Conservation (phyloP, 371 early-diverging fungal genomes). For the Lichtheimia hyalospora region DNA sequence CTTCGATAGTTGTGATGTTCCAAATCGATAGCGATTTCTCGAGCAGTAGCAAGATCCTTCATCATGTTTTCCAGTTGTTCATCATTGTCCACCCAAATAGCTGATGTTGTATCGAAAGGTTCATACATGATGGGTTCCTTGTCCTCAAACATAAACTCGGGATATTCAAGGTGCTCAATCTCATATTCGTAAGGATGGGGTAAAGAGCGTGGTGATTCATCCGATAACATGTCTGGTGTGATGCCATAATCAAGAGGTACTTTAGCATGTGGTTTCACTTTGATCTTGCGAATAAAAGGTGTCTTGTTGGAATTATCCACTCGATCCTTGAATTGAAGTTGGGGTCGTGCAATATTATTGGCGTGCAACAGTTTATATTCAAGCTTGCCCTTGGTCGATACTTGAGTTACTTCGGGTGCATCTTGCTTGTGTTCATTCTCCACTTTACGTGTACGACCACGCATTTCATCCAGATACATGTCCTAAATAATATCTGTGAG, state of each 20-base stretch:
- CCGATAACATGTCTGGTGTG: constrained; percentile 7
- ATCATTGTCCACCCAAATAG: constrained; percentile 73
- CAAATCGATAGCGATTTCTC: constrained; percentile 92
- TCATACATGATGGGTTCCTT: constrained; percentile 57
- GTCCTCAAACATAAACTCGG: constrained; percentile 65
- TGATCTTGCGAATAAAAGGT: constrained; percentile 81
- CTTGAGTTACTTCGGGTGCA: constrained; percentile 58
- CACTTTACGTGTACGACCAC: constrained; percentile 37
- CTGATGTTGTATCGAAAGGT: constrained; percentile 62
- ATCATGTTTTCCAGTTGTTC: constrained; percentile 66
- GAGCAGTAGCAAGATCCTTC: constrained; percentile 52
- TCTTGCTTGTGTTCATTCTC: constrained; percentile 41
- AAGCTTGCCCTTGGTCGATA: constrained; percentile 41
- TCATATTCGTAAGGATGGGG: constrained; percentile 95
- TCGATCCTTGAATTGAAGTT: constrained; percentile 80
- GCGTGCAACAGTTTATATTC: constrained; percentile 72
- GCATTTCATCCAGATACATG: constrained; percentile 56
- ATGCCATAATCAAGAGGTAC: constrained; percentile 70
- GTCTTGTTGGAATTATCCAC: constrained; percentile 79
- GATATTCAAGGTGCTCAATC: constrained; percentile 78
- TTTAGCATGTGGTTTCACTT: constrained; percentile 77
- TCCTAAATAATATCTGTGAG: constrained; percentile 34
- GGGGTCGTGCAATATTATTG: constrained; percentile 80
- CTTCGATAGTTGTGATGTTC: constrained; percentile 94
- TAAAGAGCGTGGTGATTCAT: constrained; percentile 24